Percentiles rank a stretch among this genome's conserved stretches.
Conservation (phyloP, 106 monocot genomes). For the Phalaenopsis aphrodite region DNA sequence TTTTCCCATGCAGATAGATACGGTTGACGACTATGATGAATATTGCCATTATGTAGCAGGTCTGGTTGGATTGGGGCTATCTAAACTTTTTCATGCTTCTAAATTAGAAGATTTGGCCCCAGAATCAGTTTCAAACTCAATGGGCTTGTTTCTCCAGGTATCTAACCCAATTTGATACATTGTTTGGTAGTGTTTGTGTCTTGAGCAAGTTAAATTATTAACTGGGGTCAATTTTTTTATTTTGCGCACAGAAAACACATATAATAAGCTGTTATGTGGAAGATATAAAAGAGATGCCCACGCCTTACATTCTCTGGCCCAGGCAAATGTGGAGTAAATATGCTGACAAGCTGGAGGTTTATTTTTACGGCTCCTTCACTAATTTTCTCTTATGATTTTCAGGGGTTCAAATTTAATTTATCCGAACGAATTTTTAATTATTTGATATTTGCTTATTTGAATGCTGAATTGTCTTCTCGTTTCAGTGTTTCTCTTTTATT, state of each 20-base stretch:
- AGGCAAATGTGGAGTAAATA: slow-evolving; percentile 93
- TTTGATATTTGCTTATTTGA: neutral
- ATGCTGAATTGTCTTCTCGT: neutral
- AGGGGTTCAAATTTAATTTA: neutral
- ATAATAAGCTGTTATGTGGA: slow-evolving; percentile 96
- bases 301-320: slow-evolving; percentile 97
- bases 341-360: slow-evolving; percentile 89
- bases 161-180: neutral
- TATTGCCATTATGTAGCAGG: slow-evolving; percentile 99
- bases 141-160: slow-evolving; percentile 99
- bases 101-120: slow-evolving; percentile 59
- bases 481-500: neutral
- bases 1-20: slow-evolving; percentile 63
- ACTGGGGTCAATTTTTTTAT: neutral
- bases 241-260: slow-evolving; percentile 78
- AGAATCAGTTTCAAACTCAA: slow-evolving; percentile 89
- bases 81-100: slow-evolving; percentile 91
- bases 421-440: neutral
- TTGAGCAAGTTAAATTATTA: neutral
- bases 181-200: neutral
- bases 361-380: neutral
- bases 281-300: slow-evolving; percentile 98
- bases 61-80: slow-evolving; percentile 86
- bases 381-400: neutral
- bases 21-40: slow-evolving; percentile 87